A percentile compares a stretch with the other conserved stretches of the same genome.
Conservation (phyloP, 805 yeast genomes). For the Candida pseudoglaebosa region DNA sequence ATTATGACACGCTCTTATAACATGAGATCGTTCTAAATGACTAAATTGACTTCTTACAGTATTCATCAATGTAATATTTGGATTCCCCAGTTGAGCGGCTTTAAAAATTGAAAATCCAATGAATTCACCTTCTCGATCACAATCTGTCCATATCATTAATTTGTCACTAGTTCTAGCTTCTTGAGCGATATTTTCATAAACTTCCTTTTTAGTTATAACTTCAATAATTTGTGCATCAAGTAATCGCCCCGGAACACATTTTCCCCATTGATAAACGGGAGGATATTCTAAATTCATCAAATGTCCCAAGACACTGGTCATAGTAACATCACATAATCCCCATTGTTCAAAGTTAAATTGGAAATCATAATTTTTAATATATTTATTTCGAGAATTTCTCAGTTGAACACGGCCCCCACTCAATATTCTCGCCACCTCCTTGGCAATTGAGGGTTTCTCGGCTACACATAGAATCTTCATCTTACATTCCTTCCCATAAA, state of each 20-base stretch:
- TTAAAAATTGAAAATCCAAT: slow-evolving; percentile 80
- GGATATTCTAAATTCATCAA: slow-evolving; percentile 64
- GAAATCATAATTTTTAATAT: slow-evolving; percentile 77
- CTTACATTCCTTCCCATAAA: slow-evolving; percentile 1
- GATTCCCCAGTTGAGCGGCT: slow-evolving; percentile 57
- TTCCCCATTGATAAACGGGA: slow-evolving; percentile 59
- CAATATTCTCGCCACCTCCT: slow-evolving; percentile 68
- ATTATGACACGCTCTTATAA: slow-evolving; percentile 66
- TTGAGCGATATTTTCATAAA: slow-evolving; percentile 61
- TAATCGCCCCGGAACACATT: slow-evolving; percentile 57
- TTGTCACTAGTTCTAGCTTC: slow-evolving; percentile 60
- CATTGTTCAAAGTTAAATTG: slow-evolving; percentile 55
- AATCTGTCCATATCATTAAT: slow-evolving; percentile 96
- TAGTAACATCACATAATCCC: slow-evolving; percentile 74
- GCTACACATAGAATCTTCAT: slow-evolving; percentile 92
- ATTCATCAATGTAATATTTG: slow-evolving; percentile 40
- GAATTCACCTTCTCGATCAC: slow-evolving; percentile 94
- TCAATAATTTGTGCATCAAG: slow-evolving; percentile 67
- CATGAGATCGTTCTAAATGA: slow-evolving; percentile 75
- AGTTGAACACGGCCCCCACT: slow-evolving; percentile 63
- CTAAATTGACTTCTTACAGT: slow-evolving; percentile 78
- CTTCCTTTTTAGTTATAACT: slow-evolving; percentile 30
- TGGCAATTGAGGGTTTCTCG: slow-evolving; percentile 93
- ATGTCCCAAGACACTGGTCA: slow-evolving; percentile 94
- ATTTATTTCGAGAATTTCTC: slow-evolving; percentile 52